Evolutionary conservation across 1,284 basidiomycete species (phyloP).

Genomic region (Coriolopsis trogii): DNA sequence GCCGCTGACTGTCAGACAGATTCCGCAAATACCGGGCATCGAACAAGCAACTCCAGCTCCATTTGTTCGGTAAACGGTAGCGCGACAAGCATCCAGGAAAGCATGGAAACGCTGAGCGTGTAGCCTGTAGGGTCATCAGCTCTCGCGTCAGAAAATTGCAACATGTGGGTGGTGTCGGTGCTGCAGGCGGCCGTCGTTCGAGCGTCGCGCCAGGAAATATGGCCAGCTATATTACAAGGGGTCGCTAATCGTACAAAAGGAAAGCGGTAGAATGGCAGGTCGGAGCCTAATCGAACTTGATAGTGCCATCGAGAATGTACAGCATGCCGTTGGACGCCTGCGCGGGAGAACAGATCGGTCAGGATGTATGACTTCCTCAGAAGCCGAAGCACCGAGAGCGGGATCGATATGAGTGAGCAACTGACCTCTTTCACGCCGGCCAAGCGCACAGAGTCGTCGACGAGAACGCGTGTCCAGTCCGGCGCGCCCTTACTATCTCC

Average conservation of each 20-base stretch:
- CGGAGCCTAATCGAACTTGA: slow-evolving; percentile 39
- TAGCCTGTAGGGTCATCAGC: no score
- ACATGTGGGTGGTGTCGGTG: neutral
- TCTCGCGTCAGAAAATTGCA: neutral
- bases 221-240: slow-evolving; percentile 9
- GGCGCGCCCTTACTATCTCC: slow-evolving; percentile 40
- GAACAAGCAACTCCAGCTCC: neutral
- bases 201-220: neutral
- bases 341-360: slow-evolving; percentile 3
- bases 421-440: slow-evolving; percentile 59
- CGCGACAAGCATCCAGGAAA: neutral
- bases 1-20: no score
- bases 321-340: slow-evolving; percentile 72
- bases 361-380: slow-evolving; percentile 7
- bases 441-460: slow-evolving; percentile 58
- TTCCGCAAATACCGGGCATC: slow-evolving; percentile 18
- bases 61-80: no score
- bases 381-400: slow-evolving; percentile 5
- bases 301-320: slow-evolving; percentile 70
- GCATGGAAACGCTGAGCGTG: no score
- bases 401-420: slow-evolving; percentile 3
- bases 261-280: neutral
- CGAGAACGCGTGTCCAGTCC: slow-evolving; percentile 58
- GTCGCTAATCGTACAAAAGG: slow-evolving; percentile 10
- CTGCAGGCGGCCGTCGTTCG: neutral